phyloP scores from a whole-genome alignment of 768 basidiomycete genomes.

The Pulveroboletus sp. region DNA sequence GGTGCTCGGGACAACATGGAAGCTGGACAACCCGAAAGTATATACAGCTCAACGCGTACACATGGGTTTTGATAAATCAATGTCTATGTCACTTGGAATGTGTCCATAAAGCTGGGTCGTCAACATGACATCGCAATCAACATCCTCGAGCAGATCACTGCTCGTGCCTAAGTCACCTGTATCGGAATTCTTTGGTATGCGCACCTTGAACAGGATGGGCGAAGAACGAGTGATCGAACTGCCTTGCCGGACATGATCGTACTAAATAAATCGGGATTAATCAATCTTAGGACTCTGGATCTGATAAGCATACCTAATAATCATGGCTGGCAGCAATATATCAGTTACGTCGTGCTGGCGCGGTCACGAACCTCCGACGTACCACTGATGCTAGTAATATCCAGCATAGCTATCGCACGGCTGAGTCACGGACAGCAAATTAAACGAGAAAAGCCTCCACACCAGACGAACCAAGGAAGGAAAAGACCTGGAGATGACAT shows the following conservation, averaged over 20 bases:
- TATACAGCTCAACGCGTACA: too few relatives aligned
- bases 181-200: background rate
- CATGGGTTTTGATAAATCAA: too few relatives aligned
- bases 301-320: conserved; percentile 6
- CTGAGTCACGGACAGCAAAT: background rate
- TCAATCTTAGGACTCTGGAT: background rate
- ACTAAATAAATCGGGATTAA: conserved; percentile 1
- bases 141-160: background rate
- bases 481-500: conserved; percentile 5
- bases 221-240: conserved; percentile 15
- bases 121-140: background rate
- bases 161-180: background rate
- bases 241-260: conserved; percentile 13
- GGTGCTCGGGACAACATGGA: too few relatives aligned
- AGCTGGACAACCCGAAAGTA: too few relatives aligned
- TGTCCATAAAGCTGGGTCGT: conserved; percentile 11
- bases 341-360: background rate
- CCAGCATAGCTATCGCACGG: conserved; percentile 4
- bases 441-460: background rate
- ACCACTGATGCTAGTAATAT: conserved; percentile 7
- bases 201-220: background rate
- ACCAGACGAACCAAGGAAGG: conserved; percentile 7
- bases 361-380: background rate
- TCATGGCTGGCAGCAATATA: conserved; percentile 5
- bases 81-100: too few relatives aligned